phyloP scores from a whole-genome alignment of 208 protist genomes.

The Angomonas desouzai region DNA sequence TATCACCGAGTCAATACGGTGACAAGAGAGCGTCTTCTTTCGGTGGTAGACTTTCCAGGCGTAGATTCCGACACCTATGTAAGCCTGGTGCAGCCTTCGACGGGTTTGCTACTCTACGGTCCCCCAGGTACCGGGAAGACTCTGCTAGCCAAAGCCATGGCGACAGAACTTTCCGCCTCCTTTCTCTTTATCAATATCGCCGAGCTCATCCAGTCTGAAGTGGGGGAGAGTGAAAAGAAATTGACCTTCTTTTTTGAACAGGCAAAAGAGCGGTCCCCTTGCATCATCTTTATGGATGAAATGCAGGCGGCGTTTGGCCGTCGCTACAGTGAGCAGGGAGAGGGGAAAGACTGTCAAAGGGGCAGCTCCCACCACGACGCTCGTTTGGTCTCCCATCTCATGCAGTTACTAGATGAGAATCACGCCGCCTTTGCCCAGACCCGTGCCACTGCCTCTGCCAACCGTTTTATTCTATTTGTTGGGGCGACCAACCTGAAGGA shows the following conservation, averaged over 20 bases:
- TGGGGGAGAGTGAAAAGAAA: slow-evolving; percentile 89
- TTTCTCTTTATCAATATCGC: slow-evolving; percentile 91
- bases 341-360: neutral
- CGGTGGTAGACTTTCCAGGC: neutral
- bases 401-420: slow-evolving; percentile 64
- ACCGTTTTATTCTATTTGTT: slow-evolving; percentile 61
- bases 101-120: slow-evolving; percentile 85
- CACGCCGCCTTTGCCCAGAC: slow-evolving; percentile 22
- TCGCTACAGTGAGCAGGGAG: slow-evolving; percentile 22
- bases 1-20: slow-evolving; percentile 17
- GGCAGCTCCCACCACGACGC: slow-evolving; percentile 39
- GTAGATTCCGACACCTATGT: neutral
- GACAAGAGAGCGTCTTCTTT: neutral
- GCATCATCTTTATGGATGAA: slow-evolving; percentile 94
- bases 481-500: slow-evolving; percentile 78
- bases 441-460: slow-evolving; percentile 24
- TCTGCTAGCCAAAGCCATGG: slow-evolving; percentile 90
- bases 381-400: slow-evolving; percentile 66
- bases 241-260: slow-evolving; percentile 82
- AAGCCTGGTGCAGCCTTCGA: slow-evolving; percentile 69
- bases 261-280: slow-evolving; percentile 68
- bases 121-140: slow-evolving; percentile 93
- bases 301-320: slow-evolving; percentile 88
- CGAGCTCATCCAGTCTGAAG: slow-evolving; percentile 79
- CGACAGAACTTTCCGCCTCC: slow-evolving; percentile 78